A percentile compares a stretch with the other conserved stretches of the same genome.
Evolutionary conservation across 306 rosid genomes (phyloP).

Genomic region (Rosa persica): DNA sequence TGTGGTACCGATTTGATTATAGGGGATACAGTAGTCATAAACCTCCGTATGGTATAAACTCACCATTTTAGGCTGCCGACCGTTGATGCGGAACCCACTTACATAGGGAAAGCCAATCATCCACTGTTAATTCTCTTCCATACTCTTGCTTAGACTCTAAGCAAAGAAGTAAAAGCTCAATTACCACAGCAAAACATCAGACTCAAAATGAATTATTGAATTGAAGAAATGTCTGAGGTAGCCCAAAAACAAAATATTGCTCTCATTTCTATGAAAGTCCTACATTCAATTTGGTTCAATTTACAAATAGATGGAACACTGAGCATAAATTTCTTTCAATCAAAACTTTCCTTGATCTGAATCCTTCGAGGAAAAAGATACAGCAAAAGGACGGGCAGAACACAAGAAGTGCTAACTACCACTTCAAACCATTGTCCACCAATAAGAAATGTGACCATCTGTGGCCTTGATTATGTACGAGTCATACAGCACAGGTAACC

Average conservation of each 20-base stretch:
- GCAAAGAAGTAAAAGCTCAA: background rate
- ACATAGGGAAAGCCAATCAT: background rate
- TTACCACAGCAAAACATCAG: background rate
- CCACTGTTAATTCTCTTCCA: background rate
- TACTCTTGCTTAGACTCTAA: background rate
- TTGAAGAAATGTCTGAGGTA: background rate
- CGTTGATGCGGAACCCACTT: background rate
- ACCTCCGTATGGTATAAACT: background rate
- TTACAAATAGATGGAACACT: constrained; percentile 4
- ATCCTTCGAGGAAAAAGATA: background rate
- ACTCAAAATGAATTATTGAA: background rate
- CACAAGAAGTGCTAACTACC: background rate
- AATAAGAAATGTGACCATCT: background rate
- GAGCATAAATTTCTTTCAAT: background rate
- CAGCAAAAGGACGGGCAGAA: background rate
- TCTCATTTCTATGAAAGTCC: background rate
- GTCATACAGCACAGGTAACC: constrained; percentile 15
- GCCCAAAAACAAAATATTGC: background rate
- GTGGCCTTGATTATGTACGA: background rate
- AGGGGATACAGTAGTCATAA: background rate
- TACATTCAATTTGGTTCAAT: constrained; percentile 13
- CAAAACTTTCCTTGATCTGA: background rate
- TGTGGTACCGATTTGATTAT: background rate
- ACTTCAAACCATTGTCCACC: background rate
- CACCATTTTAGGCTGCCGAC: background rate